Base-by-base conservation (phyloP, 2,329 filamentous ascomycete genomes). In the Penicillium vulpinum region DNA sequence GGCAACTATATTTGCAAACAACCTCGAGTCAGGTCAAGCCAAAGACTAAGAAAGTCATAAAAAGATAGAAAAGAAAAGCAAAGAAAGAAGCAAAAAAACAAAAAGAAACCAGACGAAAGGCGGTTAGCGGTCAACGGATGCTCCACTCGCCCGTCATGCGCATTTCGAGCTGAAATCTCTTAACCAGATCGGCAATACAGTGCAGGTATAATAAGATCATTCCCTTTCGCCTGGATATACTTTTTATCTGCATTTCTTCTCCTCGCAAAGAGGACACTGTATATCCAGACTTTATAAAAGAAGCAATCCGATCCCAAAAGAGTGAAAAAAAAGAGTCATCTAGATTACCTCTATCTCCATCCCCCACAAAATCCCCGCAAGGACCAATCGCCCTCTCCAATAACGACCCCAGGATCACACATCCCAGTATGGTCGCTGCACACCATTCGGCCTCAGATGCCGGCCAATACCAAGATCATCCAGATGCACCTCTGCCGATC, bases 401-500 rank as follows among this genome's bases (percentile, higher is more conserved):
- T 49, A 54, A 41, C 45, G 53, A 51, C 18, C 18, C 28, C 31
- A 44, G 29, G 26, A 54, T 40, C 28, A 40, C 33, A n/a, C 16
- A 52, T 45, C 41, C 41, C 33, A 52, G 26, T 9, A 35, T 43
- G 36, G 36, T 18, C 21, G 24, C 24, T n/a, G 5, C 28, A 21
- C 29, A 48, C 11, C 16, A 51, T 44, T 28, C 49, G 38, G 49
- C 49, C 39, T 26, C 38, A 24, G 18, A 3, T 13, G 4, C 41
- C 18, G 57, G 52, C 24, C 50, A 51, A 21, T 40, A 53, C 11
- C 45, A 46, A 22, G 51, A 63, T 21, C 62, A 64, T 44, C 58
- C 63, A 36, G 63, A 66, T 22, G 61, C 63, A 26, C 62, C 63
- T 38, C 48, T 64, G 33, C 54, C 62, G 18, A 45, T 36, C 44